Evolutionary conservation across 2,329 filamentous ascomycete genomes (phyloP).

Genomic region (Xylaria sp.): DNA sequence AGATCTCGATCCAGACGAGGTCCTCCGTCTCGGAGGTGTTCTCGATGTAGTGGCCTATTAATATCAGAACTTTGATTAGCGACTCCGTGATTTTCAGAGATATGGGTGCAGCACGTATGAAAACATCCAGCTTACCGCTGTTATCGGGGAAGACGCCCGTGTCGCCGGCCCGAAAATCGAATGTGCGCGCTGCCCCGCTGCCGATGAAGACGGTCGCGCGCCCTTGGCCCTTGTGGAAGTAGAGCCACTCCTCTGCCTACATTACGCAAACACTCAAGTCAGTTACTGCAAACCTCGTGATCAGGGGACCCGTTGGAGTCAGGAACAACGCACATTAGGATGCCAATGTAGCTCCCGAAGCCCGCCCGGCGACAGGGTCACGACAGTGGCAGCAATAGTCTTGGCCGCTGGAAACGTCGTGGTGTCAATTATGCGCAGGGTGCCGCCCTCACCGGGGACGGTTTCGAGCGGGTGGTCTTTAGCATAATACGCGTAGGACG

Average conservation of each 20-base stretch:
- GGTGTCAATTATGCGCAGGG: slow-evolving; percentile 68
- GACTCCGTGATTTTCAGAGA: no score
- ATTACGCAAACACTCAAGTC: background rate
- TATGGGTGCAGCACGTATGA: no score
- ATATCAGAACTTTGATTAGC: slow-evolving; percentile 15
- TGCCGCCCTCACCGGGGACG: slow-evolving; percentile 66
- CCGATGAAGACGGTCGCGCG: slow-evolving; percentile 70
- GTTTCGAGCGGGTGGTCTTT: slow-evolving; percentile 60
- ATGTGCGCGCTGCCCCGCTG: slow-evolving; percentile 64
- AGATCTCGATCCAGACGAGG: slow-evolving; percentile 71
- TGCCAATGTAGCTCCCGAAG: slow-evolving; percentile 74
- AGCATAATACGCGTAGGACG: slow-evolving; percentile 67
- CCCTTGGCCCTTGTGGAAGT: slow-evolving; percentile 68
- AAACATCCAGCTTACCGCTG: slow-evolving; percentile 47
- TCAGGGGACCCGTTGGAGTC: background rate
- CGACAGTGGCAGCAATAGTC: slow-evolving; percentile 69
- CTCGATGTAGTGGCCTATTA: slow-evolving; percentile 67
- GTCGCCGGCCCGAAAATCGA: slow-evolving; percentile 71
- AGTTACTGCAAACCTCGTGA: background rate
- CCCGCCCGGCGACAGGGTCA: slow-evolving; percentile 66
- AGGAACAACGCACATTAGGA: slow-evolving; percentile 58
- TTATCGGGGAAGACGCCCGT: slow-evolving; percentile 73
- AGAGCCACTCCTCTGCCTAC: slow-evolving; percentile 72
- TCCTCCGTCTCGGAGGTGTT: slow-evolving; percentile 69
- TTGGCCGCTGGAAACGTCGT: slow-evolving; percentile 70